Conservation (phyloP, 257 asterid species). For the Solanum sitiens region DNA sequence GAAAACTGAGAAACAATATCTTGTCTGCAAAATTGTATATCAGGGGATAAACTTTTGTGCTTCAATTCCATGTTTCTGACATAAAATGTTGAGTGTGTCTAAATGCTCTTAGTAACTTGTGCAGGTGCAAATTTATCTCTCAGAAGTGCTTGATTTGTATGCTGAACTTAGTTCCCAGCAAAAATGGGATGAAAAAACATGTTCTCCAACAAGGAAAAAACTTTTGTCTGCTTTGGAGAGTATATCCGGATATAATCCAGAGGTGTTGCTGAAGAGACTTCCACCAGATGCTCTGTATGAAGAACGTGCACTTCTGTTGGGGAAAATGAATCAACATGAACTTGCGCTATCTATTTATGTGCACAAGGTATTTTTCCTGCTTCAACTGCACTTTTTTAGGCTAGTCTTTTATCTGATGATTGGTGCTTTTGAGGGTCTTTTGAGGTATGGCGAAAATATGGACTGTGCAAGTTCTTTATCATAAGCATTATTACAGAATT, state of each 20-base stretch:
- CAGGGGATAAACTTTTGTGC: background rate
- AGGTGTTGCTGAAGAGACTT: constrained; percentile 67
- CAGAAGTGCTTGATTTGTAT: constrained; percentile 95
- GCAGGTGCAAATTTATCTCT: constrained; percentile 91
- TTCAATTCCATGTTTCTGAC: background rate
- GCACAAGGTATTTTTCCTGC: constrained; percentile 57
- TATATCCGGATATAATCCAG: constrained; percentile 85
- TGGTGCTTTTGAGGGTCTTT: background rate
- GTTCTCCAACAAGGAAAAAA: constrained; percentile 80
- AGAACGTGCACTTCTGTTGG: constrained; percentile 88
- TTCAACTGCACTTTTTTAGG: background rate
- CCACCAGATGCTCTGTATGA: constrained; percentile 85
- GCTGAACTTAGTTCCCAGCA: constrained; percentile 66
- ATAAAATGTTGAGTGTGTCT: background rate
- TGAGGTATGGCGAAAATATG: background rate
- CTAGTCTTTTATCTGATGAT: background rate
- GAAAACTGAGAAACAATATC: background rate
- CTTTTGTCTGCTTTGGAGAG: constrained; percentile 84
- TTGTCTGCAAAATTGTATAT: background rate
- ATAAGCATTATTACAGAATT: background rate
- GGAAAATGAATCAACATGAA: constrained; percentile 95
- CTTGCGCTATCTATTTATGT: constrained; percentile 89
- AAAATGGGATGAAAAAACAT: constrained; percentile 83
- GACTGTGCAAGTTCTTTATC: background rate
- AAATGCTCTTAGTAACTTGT: constrained; percentile 1